phyloP scores from a whole-genome alignment of 2,329 filamentous ascomycete genomes.

The Xylariaceae sp. region DNA sequence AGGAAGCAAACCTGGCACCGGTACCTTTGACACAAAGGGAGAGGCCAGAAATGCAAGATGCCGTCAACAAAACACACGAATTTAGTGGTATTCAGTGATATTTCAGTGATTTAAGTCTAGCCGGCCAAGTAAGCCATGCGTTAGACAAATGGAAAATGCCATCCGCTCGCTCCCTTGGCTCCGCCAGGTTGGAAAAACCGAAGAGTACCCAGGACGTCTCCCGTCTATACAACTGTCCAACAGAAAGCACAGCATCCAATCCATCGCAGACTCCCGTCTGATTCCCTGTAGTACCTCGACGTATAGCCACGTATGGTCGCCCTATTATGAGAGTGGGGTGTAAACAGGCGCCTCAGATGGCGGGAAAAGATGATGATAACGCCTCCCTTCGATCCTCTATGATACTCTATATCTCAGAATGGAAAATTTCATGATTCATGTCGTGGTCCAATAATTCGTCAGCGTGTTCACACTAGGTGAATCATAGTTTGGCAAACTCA shows the following conservation, averaged over 20 bases:
- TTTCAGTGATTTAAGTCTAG: too few relatives aligned
- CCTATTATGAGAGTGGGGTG: constrained; percentile 21
- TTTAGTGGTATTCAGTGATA: too few relatives aligned
- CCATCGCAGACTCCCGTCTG: constrained; percentile 15
- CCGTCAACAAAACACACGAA: too few relatives aligned
- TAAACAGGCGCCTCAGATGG: neutral
- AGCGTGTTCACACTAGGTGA: constrained; percentile 1
- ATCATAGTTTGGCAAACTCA: constrained; percentile 56
- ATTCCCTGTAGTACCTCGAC: constrained; percentile 15
- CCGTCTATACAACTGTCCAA: constrained; percentile 26
- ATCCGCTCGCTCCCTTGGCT: constrained; percentile 13
- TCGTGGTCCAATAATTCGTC: constrained; percentile 16
- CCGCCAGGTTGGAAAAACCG: constrained; percentile 30
- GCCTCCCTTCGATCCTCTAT: constrained; percentile 31
- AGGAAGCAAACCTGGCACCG: too few relatives aligned
- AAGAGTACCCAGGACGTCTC: constrained; percentile 23
- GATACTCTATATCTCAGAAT: constrained; percentile 27
- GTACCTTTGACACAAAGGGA: too few relatives aligned
- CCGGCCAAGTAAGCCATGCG: too few relatives aligned
- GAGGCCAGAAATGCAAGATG: too few relatives aligned
- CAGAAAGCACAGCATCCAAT: constrained; percentile 14
- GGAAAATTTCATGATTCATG: constrained; percentile 31
- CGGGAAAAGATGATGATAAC: constrained; percentile 19
- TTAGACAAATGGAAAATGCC: too few relatives aligned
- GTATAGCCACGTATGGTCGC: constrained; percentile 14